A percentile compares a stretch with the other conserved stretches of the same genome.
Conservation (phyloP, 352 stramenopile genomes). For the Phytophthora agathidicida region DNA sequence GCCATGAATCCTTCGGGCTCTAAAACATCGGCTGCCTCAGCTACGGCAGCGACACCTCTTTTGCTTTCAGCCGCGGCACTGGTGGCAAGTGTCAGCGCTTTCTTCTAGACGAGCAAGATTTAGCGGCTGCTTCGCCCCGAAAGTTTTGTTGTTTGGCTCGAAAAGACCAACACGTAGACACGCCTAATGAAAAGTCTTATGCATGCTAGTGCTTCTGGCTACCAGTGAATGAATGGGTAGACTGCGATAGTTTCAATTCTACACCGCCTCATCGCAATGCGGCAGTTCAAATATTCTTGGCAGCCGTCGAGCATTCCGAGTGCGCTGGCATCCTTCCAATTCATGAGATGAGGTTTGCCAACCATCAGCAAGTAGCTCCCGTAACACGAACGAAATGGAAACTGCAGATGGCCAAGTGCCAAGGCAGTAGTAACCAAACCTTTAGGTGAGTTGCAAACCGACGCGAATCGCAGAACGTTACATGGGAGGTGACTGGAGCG, state of each 20-base stretch:
- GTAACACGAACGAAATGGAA: background rate
- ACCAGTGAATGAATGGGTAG: background rate
- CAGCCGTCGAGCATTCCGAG: slow-evolving; percentile 2
- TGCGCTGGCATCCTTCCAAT: slow-evolving; percentile 9
- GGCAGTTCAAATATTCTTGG: slow-evolving; percentile 7
- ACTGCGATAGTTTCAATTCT: slow-evolving; percentile 24
- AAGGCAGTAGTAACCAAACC: background rate
- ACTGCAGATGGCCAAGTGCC: background rate
- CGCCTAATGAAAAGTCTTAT: no score
- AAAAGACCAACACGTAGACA: background rate
- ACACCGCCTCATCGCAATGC: slow-evolving; percentile 16
- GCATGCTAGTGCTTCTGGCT: no score
- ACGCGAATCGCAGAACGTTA: slow-evolving; percentile 32
- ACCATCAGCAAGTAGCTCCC: background rate
- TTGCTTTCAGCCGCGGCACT: no score
- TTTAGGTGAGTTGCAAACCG: slow-evolving; percentile 8
- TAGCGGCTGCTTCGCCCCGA: background rate
- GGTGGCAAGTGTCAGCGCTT: background rate
- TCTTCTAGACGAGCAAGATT: no score
- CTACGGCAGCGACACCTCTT: background rate
- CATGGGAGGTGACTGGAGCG: slow-evolving; percentile 8
- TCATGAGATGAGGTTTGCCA: slow-evolving; percentile 13
- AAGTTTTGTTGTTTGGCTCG: background rate
- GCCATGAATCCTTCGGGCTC: slow-evolving; percentile 17
- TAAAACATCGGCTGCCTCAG: slow-evolving; percentile 1